phyloP scores from a whole-genome alignment of 495 filamentous ascomycete genomes.

The Hypoxylon lenormandii region DNA sequence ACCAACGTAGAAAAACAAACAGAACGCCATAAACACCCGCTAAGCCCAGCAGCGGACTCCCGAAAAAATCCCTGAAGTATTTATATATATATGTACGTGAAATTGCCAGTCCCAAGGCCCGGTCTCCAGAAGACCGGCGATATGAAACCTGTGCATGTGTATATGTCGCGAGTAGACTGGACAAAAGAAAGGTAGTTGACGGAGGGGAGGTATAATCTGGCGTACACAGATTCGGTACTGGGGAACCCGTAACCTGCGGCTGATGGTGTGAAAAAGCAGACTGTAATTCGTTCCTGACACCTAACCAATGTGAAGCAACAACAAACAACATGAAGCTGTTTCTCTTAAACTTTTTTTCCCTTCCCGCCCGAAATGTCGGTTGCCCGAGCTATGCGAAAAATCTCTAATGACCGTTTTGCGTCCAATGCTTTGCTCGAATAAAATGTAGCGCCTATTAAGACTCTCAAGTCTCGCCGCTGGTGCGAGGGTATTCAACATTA shows the following conservation, averaged over 20 bases:
- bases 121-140: conserved; percentile 23
- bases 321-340: conserved; percentile 40
- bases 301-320: conserved; percentile 38
- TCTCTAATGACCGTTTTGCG: conserved; percentile 48
- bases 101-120: conserved; percentile 26
- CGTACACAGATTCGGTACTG: conserved; percentile 42
- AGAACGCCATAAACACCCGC: conserved; percentile 33
- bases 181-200: conserved; percentile 38
- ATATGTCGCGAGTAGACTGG: conserved; percentile 27
- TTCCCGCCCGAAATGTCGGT: conserved; percentile 50
- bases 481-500: conserved; percentile 41
- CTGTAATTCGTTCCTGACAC: conserved; percentile 44
- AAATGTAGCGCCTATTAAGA: conserved; percentile 24
- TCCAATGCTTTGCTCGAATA: conserved; percentile 42
- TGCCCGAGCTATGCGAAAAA: conserved; percentile 53
- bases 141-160: conserved; percentile 23
- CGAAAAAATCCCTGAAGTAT: conserved; percentile 1
- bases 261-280: conserved; percentile 38
- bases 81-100: conserved; percentile 27
- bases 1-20: conserved; percentile 10
- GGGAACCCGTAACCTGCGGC: conserved; percentile 39
- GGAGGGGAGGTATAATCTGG: conserved; percentile 39
- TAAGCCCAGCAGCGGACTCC: conserved; percentile 21
- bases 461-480: conserved; percentile 22
- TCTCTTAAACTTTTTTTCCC: conserved; percentile 9